These are phyloP conservation scores for Ascochyta lentis DNA, from an alignment of 2,329 filamentous ascomycete species.

Conservation along the genomic window DNA sequence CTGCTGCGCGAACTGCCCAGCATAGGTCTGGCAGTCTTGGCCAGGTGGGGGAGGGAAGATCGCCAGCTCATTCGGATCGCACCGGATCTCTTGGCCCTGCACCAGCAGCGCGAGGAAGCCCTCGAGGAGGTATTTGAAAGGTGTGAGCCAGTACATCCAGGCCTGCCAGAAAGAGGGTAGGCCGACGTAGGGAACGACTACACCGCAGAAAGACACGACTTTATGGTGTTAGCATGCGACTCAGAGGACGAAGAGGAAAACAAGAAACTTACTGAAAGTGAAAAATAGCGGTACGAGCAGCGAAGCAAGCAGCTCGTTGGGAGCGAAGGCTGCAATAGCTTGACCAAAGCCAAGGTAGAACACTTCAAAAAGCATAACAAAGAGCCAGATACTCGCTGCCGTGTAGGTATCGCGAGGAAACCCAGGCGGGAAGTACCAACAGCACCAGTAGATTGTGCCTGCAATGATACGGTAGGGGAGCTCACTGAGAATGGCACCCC, in stretches of 20 bases:
- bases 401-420: constrained; percentile 64
- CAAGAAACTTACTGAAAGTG: constrained; percentile 56
- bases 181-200: constrained; percentile 70
- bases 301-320: constrained; percentile 71
- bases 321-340: constrained; percentile 69
- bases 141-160: constrained; percentile 62
- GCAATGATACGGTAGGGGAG: constrained; percentile 72
- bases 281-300: constrained; percentile 73
- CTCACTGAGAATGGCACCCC: constrained; percentile 70
- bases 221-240: constrained; percentile 3
- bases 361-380: constrained; percentile 70
- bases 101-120: constrained; percentile 64
- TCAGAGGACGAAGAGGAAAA: background rate
- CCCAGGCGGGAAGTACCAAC: constrained; percentile 61
- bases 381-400: constrained; percentile 67
- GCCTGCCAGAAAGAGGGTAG: constrained; percentile 70
- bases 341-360: constrained; percentile 72
- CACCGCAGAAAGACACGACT: constrained; percentile 75
- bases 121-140: constrained; percentile 71
- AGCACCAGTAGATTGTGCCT: constrained; percentile 67
- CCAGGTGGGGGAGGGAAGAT: constrained; percentile 66
- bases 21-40: constrained; percentile 67
- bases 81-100: constrained; percentile 63
- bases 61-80: constrained; percentile 64
- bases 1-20: constrained; percentile 58